Conservation (phyloP, 306 rosid genomes). For the Pyrus bretschneideri region DNA sequence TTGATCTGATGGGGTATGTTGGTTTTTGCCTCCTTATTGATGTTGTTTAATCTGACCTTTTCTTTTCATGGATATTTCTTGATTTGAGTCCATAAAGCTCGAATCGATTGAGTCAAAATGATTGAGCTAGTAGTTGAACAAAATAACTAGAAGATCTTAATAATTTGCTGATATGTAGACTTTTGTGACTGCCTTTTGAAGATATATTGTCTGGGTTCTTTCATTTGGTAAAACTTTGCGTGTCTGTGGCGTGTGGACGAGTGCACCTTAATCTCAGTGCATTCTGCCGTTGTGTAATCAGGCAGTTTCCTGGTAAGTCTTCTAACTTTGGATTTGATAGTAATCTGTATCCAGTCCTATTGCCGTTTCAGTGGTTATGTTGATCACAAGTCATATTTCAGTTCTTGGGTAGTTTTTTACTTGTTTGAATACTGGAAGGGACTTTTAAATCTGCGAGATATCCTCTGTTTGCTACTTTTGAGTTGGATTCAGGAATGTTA, state of each 20-base stretch:
- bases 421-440: slow-evolving; percentile 4
- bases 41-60: slow-evolving; percentile 14
- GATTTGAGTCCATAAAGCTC: slow-evolving; percentile 19
- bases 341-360: slow-evolving; percentile 2
- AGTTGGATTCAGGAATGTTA: slow-evolving; percentile 19
- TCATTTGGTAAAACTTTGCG: background rate
- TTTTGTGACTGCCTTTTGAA: background rate
- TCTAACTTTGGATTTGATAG: background rate
- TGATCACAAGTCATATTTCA: background rate
- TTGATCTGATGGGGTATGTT: slow-evolving; percentile 30
- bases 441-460: slow-evolving; percentile 4
- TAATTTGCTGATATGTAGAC: slow-evolving; percentile 6
- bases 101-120: slow-evolving; percentile 1
- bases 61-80: background rate
- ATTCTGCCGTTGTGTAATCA: background rate
- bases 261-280: slow-evolving; percentile 6
- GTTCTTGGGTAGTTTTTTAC: slow-evolving; percentile 6
- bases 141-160: slow-evolving; percentile 29
- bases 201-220: slow-evolving; percentile 15
- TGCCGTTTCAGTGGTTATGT: slow-evolving; percentile 7
- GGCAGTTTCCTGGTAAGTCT: background rate
- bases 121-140: slow-evolving; percentile 5
- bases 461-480: background rate
- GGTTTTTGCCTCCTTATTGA: slow-evolving; percentile 2
- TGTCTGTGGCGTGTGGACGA: background rate